These are phyloP conservation scores for Phytophthora megakarya DNA, from an alignment of 352 stramenopile genomes.

Conservation along the genomic window DNA sequence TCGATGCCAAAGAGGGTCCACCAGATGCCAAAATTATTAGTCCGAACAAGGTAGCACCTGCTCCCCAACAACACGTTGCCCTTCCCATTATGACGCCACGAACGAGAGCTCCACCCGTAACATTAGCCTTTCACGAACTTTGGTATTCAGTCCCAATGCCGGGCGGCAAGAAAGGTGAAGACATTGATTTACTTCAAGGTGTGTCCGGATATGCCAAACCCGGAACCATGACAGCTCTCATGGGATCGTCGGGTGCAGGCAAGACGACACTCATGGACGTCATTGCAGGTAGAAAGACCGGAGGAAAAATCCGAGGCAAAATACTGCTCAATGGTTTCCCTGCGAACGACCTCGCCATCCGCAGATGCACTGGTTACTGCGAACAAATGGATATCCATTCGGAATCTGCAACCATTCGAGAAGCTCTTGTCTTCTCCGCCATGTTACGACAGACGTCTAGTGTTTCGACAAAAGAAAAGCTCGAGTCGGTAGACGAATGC, in stretches of 20 bases:
- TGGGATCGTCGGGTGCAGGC: conserved; percentile 77
- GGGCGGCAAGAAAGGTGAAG: conserved; percentile 39
- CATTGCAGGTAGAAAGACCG: conserved; percentile 91
- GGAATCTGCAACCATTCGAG: conserved; percentile 86
- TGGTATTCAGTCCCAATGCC: conserved; percentile 64
- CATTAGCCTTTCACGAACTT: conserved; percentile 55
- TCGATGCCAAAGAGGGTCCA: conserved; percentile 33
- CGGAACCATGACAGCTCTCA: conserved; percentile 72
- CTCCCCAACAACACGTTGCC: conserved; percentile 21
- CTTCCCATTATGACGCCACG: conserved; percentile 23
- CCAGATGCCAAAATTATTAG: conserved; percentile 3
- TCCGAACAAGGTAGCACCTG: conserved; percentile 15
- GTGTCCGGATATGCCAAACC: conserved; percentile 69
- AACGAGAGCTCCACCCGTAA: conserved; percentile 37
- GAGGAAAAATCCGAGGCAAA: conserved; percentile 73
- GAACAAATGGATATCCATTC: conserved; percentile 92
- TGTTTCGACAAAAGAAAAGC: conserved; percentile 42
- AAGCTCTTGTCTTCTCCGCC: conserved; percentile 91
- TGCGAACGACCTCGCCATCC: conserved; percentile 54
- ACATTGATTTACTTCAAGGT: conserved; percentile 83
- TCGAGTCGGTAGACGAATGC: conserved; percentile 56
- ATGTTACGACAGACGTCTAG: conserved; percentile 64
- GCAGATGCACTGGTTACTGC: conserved; percentile 59
- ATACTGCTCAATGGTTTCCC: conserved; percentile 64
- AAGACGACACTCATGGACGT: conserved; percentile 96